phyloP scores from a whole-genome alignment of 2,329 filamentous ascomycete species.

The Cytospora mali region DNA sequence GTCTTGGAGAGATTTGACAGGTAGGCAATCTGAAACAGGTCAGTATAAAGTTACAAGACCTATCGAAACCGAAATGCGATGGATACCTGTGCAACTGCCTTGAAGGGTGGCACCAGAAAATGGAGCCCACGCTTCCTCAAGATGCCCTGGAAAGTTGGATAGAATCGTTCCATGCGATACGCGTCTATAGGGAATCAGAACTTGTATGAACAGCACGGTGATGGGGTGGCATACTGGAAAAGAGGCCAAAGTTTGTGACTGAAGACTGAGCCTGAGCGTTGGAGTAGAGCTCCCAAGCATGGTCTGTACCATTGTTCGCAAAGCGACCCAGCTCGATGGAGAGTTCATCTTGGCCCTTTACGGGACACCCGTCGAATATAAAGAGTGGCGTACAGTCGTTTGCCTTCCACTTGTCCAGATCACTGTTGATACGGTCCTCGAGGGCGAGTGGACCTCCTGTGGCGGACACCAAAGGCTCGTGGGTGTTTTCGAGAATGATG shows the following conservation, averaged over 20 bases:
- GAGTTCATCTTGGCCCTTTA: conserved; percentile 74
- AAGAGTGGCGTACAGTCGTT: conserved; percentile 79
- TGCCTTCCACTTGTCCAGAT: conserved; percentile 72
- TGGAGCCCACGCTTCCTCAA: conserved; percentile 69
- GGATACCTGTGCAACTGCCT: conserved; percentile 80
- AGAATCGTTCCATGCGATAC: conserved; percentile 71
- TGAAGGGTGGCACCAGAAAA: conserved; percentile 84
- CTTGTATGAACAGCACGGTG: conserved; percentile 23
- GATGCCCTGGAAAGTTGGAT: conserved; percentile 74
- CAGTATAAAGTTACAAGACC: background rate
- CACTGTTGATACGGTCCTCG: conserved; percentile 71
- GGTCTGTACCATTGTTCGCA: conserved; percentile 71
- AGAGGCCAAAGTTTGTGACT: conserved; percentile 79
- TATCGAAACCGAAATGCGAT: background rate
- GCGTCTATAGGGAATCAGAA: conserved; percentile 56
- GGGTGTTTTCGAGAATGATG: conserved; percentile 72
- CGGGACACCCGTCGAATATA: conserved; percentile 86
- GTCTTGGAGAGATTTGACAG: conserved; percentile 43
- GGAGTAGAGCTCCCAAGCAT: conserved; percentile 88
- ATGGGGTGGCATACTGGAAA: conserved; percentile 61
- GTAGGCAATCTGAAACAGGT: conserved; percentile 66
- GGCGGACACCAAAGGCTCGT: conserved; percentile 87
- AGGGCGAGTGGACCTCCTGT: conserved; percentile 87
- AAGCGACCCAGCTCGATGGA: conserved; percentile 64
- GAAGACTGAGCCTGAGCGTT: conserved; percentile 77